Evolutionary conservation across 2,329 filamentous ascomycete species (phyloP).

Genomic region (Sporothrix brasiliensis): DNA sequence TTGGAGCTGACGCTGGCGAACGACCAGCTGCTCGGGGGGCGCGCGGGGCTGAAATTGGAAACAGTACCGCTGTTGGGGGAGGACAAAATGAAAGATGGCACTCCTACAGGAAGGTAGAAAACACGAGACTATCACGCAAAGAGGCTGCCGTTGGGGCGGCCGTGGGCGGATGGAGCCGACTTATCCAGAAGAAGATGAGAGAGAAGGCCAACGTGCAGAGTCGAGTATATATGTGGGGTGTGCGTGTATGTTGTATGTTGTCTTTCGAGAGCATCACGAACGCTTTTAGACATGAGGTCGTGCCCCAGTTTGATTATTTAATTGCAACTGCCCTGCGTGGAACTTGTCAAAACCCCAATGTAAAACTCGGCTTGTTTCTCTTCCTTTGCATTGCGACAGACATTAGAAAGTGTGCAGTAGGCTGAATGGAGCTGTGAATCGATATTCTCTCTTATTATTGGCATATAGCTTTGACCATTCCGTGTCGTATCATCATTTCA

Average conservation of each 20-base stretch:
- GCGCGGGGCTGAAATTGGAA: neutral
- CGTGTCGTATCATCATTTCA: too few relatives aligned
- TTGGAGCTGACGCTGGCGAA: neutral
- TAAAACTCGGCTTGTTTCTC: neutral
- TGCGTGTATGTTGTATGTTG: neutral
- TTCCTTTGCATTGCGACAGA: slow-evolving; percentile 1
- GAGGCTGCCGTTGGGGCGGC: neutral
- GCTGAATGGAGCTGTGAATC: too few relatives aligned
- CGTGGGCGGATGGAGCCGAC: neutral
- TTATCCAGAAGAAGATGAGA: neutral
- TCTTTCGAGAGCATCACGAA: too few relatives aligned
- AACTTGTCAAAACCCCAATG: neutral
- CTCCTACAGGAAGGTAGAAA: neutral
- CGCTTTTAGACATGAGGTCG: too few relatives aligned
- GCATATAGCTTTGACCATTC: neutral
- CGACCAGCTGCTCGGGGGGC: neutral
- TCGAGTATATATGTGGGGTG: neutral
- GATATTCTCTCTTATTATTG: neutral
- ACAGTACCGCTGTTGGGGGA: neutral
- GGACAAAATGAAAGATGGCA: neutral
- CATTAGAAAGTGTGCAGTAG: neutral
- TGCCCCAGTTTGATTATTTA: neutral
- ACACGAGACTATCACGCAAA: neutral
- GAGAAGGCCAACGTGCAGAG: neutral
- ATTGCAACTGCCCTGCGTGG: neutral